Base-by-base conservation (phyloP, 345 rosid genomes). In the Linum lewisii region DNA sequence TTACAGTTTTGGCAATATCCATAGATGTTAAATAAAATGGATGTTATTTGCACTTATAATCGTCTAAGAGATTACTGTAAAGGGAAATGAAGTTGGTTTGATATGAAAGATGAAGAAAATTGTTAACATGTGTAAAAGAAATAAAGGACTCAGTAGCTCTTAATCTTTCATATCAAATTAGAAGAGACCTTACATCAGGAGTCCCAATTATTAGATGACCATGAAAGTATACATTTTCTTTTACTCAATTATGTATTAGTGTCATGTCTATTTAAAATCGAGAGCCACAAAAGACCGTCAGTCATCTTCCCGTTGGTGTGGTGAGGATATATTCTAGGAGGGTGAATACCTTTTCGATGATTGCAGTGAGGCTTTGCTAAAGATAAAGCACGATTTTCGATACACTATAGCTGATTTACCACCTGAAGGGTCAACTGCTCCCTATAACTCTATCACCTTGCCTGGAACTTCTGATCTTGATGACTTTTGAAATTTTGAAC, bases 401-500 rank as follows among this genome's bases (percentile, higher is more conserved):
- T 90, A 97, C 64, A 77, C 90, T 68, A 93, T 90, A 7, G 99
- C 90, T 77, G 99, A 94, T 82, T 74, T 94, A 62, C 97, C 97
- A 0, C 97, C 97, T 18, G 99, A 94, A 73, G 97, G 90, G 76
- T 90, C 99, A 3, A 87, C 92, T 61, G 97, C 99, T 50, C 99
- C 99, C 1, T 94, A 90, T 74, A 96, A 90, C 75, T 90, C 99
- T 4, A 94, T 94, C 64, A 94, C 99, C 26, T 79, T 94, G 81
- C 99, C 99, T 1, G 99, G 90, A 87, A 94, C 99, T 29, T 94
- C 90, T 80, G 99, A 94, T 80, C 99, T 94, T 72, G 99, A 90
- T 77, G 99, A 94, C 69, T 94, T n/a, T n/a, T n/a, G n/a, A n/a
- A n/a, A n/a, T n/a, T n/a, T 94, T 78, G 99, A 94, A 88, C 87